Evolutionary conservation across 2,329 filamentous ascomycete genomes (phyloP), one percentile per base, ranked within the genome.

Genomic region (Ophiocordyceps unilateralis): DNA sequence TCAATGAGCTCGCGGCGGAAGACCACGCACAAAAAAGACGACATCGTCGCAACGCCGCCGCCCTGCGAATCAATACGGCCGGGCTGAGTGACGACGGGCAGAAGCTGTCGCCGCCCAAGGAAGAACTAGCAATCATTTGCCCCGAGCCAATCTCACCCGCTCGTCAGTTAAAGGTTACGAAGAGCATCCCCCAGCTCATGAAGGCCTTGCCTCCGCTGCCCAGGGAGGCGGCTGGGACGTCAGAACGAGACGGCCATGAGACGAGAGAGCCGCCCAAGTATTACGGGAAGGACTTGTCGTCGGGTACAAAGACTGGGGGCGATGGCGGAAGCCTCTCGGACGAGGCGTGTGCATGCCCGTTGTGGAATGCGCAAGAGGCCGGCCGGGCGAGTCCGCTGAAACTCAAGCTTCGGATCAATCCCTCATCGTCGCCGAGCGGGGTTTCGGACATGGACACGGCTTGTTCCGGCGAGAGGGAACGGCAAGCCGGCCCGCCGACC

Each of bases 141-240:
- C 68, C 68, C n/a, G 61, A 66, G 39, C 68, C 68, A 14, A 64
- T 70, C 4, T 72, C 67, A 15, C 65, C 67, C 28, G 58, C 56
- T 28, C 59, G 60, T 23, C 58, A 65, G 47, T 57, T 70, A 17
- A 65, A 59, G 42, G 56, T 67, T 34, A 68, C 67, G 45, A 68
- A 66, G 47, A 71, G 66, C 47, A 67, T 69, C 42, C 66, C 69
- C 7, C 63, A 64, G 36, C 54, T 73, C 14, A 72, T 72, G 68
- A 73, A 74, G 50, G 63, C 65, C 20, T 49, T 73, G 37, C 70
- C 70, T 14, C 58, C 65, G 14, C 48, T 72, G 8, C 68, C 69
- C 4, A 53, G 53, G 5, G 55, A 58, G 28, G 45, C 45, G 11
- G 39, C 44, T 11, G 34, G 21, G 36, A 38, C 30, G 11, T 42